Evolutionary conservation across 108 stramenopile genomes (phyloP), one percentile per base, ranked within the genome.

Genomic region (Discostella pseudostelligera): DNA sequence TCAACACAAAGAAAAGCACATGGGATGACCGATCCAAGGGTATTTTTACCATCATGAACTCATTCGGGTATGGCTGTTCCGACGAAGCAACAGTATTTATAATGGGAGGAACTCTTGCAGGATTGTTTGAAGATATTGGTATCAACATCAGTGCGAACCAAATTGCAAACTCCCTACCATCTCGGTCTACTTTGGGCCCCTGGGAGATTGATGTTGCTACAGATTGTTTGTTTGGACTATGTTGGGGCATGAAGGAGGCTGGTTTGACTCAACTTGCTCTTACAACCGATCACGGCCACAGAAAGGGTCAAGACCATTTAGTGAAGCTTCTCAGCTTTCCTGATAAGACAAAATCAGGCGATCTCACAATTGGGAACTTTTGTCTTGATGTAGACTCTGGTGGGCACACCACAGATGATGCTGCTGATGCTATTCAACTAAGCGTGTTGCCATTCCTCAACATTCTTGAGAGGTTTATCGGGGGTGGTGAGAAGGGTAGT

Each of bases 261-360:
- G 42, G 42, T 8, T 12, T 28, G 9, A 13, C 39, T 21, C 17
- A 57, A 5, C 35, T 67, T 12, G 22, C 39, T 14, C 32, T 67
- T 17, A 28, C 56, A 9, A 49, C 48, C 1, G 66, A 67, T 46
- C 66, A 67, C n/a, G 66, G 66, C 42, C 54, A 67, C 16, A 13
- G 66, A 29, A 55, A 57, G 16, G 66, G 66, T 6, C 19, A 39
- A 1, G 66, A 67, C 16, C 59, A 60, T 40, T 35, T 67, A n/a
- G 66, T 67, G 20, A 67, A 67, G 22, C 19, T 67, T 16, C 25
- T 66, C 42, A 37, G 20, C 13, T 66, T 51, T 51, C n/a, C 39
- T 26, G 51, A 35, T 20, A 11, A 14, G 7, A 50, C 54, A 17
- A 24, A 66, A 13, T 8, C 36, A 6, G 53, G 53, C 3, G 43